phyloP scores from a whole-genome alignment of 495 filamentous ascomycete species.

The Lasiosphaeris hirsuta region DNA sequence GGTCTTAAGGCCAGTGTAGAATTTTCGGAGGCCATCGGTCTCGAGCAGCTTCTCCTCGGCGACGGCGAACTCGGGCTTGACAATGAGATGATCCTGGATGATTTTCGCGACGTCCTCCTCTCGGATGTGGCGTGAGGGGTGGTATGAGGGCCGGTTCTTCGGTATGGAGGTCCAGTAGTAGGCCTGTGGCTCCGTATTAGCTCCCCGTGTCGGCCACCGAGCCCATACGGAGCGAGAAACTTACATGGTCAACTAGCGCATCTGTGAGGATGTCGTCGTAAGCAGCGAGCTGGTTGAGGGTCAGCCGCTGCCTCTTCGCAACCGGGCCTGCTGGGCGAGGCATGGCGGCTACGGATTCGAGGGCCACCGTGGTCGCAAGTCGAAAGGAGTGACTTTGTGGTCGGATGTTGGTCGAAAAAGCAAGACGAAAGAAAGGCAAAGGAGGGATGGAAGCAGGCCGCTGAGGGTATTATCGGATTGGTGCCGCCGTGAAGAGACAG shows the following conservation, averaged over 20 bases:
- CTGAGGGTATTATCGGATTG: too few relatives aligned
- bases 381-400: background rate
- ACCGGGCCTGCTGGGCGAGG: conserved; percentile 14
- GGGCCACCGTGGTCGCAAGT: background rate
- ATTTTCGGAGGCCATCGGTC: conserved; percentile 71
- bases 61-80: conserved; percentile 62
- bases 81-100: conserved; percentile 70
- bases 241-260: conserved; percentile 89
- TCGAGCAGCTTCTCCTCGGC: conserved; percentile 71
- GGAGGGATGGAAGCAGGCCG: background rate
- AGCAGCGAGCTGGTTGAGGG: conserved; percentile 77
- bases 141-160: conserved; percentile 88
- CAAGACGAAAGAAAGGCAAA: background rate
- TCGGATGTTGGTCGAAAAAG: background rate
- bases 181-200: conserved; percentile 49
- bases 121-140: conserved; percentile 71
- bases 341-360: conserved; percentile 11
- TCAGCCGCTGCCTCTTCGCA: conserved; percentile 67
- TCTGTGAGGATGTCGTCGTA: conserved; percentile 98
- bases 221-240: conserved; percentile 27
- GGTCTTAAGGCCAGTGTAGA: conserved; percentile 59
- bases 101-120: conserved; percentile 79
- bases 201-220: background rate
- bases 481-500: background rate
- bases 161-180: conserved; percentile 95